Base-by-base conservation (phyloP, 2,329 filamentous ascomycete genomes). In the Annulohypoxylon truncatum region DNA sequence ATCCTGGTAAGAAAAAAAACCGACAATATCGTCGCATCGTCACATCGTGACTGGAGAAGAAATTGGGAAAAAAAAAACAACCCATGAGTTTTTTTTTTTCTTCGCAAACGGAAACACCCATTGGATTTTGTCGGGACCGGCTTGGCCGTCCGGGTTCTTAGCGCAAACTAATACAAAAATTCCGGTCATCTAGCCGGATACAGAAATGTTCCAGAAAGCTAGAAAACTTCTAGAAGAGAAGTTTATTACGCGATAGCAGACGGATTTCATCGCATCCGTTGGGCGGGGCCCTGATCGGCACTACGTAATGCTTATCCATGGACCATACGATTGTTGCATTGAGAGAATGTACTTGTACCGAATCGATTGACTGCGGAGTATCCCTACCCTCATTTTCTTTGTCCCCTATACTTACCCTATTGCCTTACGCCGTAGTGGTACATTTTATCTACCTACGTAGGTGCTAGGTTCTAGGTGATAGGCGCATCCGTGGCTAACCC, bases 151-250 rank as follows among this genome's bases (percentile, higher is more conserved):
- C 57, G 62, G 66, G 53, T 22, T 18, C 18, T 47, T 31, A 28
- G 35, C 13, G 15, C 57, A 42, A 59, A 44, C 61, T 65, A 67
- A 65, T 10, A 42, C 38, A 24, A 54, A 31, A 53, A 42, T 54
- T 42, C 35, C 28, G 28, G 54, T 40, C 52, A 61, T 62, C 69
- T 68, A 56, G 44, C 62, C 56, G 50, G 40, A 66, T 48, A 40
- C 1, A 58, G 71, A 72, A 73, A 65, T 38, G 35, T 72, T 75
- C 74, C 68, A 66, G 74, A 76, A 76, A 56, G 2, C 20, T 73
- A 64, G 73, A 76, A 76, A 54, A 2, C 18, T 75, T 75, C 73
- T 67, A 71, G 74, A 72, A 72, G 9, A 42, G 38, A 61, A 42
- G 31, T 40, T 47, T 40, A 61, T 68, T 59, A 42, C 35, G 56